These are phyloP conservation scores for Candida germanica DNA, from an alignment of 805 yeast genomes.

Conservation along the genomic window DNA sequence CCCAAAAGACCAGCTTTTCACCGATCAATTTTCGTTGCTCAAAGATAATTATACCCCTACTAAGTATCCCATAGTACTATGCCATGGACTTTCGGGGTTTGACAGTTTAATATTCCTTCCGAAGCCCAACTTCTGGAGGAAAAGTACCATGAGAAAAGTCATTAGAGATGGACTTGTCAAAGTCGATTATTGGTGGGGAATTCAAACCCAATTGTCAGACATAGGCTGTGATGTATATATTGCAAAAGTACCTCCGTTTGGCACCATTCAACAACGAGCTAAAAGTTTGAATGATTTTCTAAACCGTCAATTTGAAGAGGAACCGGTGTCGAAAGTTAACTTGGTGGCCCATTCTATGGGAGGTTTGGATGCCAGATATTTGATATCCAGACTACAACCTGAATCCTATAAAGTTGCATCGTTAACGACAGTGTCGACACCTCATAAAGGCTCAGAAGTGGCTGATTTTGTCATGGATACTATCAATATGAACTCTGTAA, in stretches of 20 bases:
- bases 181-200: slow-evolving; percentile 81
- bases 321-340: slow-evolving; percentile 51
- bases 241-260: slow-evolving; percentile 82
- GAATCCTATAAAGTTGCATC: slow-evolving; percentile 60
- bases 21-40: slow-evolving; percentile 5
- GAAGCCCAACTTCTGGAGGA: slow-evolving; percentile 11
- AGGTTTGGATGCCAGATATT: slow-evolving; percentile 78
- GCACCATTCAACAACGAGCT: slow-evolving; percentile 70
- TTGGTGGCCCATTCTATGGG: slow-evolving; percentile 93
- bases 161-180: slow-evolving; percentile 29
- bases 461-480: slow-evolving; percentile 63
- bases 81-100: slow-evolving; percentile 88
- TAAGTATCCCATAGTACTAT: slow-evolving; percentile 68
- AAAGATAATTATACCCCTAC: slow-evolving; percentile 40
- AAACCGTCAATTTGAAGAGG: slow-evolving; percentile 17
- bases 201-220: slow-evolving; percentile 54
- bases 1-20: neutral
- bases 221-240: slow-evolving; percentile 68
- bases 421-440: slow-evolving; percentile 82
- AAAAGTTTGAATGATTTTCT: slow-evolving; percentile 51
- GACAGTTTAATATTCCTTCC: slow-evolving; percentile 41
- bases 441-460: slow-evolving; percentile 82
- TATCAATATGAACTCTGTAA: slow-evolving; percentile 14
- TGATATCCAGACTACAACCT: slow-evolving; percentile 52
- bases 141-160: slow-evolving; percentile 9